A percentile compares a stretch with the other conserved stretches of the same genome.
Conservation (phyloP, 2,329 filamentous ascomycete species). For the Blumeriella jaapii region DNA sequence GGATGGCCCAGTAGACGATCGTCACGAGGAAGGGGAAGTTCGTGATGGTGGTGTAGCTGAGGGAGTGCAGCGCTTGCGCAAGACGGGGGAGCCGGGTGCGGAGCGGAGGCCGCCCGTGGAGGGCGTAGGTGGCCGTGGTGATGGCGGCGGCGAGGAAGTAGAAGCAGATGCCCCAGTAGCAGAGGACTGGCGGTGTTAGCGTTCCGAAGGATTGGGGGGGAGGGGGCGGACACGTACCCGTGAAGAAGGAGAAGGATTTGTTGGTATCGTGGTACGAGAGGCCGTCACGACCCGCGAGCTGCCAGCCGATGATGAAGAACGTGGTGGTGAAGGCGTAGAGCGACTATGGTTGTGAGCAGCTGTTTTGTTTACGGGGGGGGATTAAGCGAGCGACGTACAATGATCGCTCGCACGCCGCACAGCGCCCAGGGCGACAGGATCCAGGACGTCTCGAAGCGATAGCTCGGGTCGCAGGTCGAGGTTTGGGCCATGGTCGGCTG, state of each 20-base stretch:
- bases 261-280: constrained; percentile 29
- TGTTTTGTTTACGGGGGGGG: constrained; percentile 13
- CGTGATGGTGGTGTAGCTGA: constrained; percentile 52
- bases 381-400: constrained; percentile 37
- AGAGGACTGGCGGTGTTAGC: no score
- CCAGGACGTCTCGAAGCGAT: constrained; percentile 74
- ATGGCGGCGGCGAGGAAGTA: constrained; percentile 58
- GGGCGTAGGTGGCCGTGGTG: constrained; percentile 59
- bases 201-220: not conserved
- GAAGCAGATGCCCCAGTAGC: constrained; percentile 73
- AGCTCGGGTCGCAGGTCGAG: constrained; percentile 31
- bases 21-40: constrained; percentile 59
- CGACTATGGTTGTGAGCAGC: constrained; percentile 27
- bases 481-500: constrained; percentile 2
- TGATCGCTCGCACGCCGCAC: constrained; percentile 42
- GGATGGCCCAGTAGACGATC: constrained; percentile 56
- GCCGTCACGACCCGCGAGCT: constrained; percentile 38
- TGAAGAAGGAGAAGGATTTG: constrained; percentile 70
- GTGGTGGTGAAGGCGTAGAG: constrained; percentile 61
- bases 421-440: constrained; percentile 55
- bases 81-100: constrained; percentile 47
- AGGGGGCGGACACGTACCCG: constrained; percentile 32
- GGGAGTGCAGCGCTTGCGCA: constrained; percentile 52
- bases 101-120: constrained; percentile 40
- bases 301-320: constrained; percentile 58